Evolutionary conservation across 768 basidiomycete species (phyloP), one percentile per base, ranked within the genome.

Genomic region (Rossbeevera mucosa): DNA sequence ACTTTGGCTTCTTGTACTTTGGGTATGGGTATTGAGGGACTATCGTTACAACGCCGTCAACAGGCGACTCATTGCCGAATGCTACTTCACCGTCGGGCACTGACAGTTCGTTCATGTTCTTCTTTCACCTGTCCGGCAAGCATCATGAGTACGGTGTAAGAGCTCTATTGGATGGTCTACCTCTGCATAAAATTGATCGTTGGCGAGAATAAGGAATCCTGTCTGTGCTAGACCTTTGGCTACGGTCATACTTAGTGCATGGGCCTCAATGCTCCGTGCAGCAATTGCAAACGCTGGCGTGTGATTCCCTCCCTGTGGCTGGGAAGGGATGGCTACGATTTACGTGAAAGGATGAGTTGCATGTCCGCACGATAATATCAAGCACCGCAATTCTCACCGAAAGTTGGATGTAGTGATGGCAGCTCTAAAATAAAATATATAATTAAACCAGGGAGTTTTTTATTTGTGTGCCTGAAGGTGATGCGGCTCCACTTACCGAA

Each of bases 261-360:
- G 88, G 13, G 88, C 88, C 54, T 80, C 79, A 36, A 70, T 61
- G 40, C 77, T 81, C 25, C 74, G 72, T 24, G 86, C 83, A 22
- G 88, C 75, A 48, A 71, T 67, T 20, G 84, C 71, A 64, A 90
- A 91, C 4, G 73, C 79, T 9, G 80, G 73, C 1, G 88, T 88
- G 59, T 91, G 88, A 60, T 91, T 91, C n/a, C 82, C 83, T 38
- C 86, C 87, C 47, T 78, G 71, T 7, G 80, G 79, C 55, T 74
- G 72, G 6, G 86, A 86, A n/a, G 88, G 87, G 48, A 91, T 88
- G 25, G 82, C 86, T 86, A 45, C 26, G 28, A 22, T 43, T 50
- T 53, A 59, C 47, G 42, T 20, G 59, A 65, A 64, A 55, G 63
- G 57, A 67, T 65, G 20, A 71, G 57, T 41, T 54, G 53, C 57